Evolutionary conservation across 495 filamentous ascomycete genomes (phyloP).

Genomic region (Oidiodendron maius): DNA sequence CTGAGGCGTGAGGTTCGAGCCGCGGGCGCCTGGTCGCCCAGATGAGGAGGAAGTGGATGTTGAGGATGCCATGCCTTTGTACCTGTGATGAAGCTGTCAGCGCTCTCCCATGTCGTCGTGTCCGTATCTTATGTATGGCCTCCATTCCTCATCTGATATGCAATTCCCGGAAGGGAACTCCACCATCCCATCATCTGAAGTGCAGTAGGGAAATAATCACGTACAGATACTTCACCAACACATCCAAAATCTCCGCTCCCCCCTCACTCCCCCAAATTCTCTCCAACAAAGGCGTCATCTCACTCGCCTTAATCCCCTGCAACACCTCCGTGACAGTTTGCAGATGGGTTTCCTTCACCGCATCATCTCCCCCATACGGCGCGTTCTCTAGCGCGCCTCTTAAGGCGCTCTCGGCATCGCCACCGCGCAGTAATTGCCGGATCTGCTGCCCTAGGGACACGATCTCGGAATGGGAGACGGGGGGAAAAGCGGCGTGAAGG

Average conservation of each 20-base stretch:
- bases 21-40: neutral
- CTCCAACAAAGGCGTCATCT: conserved; percentile 80
- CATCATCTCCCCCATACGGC: conserved; percentile 49
- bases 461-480: conserved; percentile 63
- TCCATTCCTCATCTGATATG: too few relatives aligned
- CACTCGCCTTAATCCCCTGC: conserved; percentile 82
- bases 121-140: neutral
- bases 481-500: conserved; percentile 63
- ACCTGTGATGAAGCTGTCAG: conserved; percentile 35
- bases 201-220: conserved; percentile 11
- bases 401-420: conserved; percentile 80
- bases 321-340: conserved; percentile 80
- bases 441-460: conserved; percentile 70
- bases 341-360: conserved; percentile 76
- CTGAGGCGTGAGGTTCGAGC: conserved; percentile 52
- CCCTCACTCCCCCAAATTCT: conserved; percentile 65
- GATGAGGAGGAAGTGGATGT: conserved; percentile 1
- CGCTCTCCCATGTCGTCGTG: neutral
- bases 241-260: conserved; percentile 66
- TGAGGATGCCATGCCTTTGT: conserved; percentile 74
- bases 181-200: too few relatives aligned
- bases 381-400: conserved; percentile 70
- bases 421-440: conserved; percentile 75
- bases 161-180: too few relatives aligned
- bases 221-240: conserved; percentile 74